A percentile compares a stretch with the other conserved stretches of the same genome.
phyloP scores from a whole-genome alignment of 108 stramenopile genomes.

The Nannochloropsis granulata region DNA sequence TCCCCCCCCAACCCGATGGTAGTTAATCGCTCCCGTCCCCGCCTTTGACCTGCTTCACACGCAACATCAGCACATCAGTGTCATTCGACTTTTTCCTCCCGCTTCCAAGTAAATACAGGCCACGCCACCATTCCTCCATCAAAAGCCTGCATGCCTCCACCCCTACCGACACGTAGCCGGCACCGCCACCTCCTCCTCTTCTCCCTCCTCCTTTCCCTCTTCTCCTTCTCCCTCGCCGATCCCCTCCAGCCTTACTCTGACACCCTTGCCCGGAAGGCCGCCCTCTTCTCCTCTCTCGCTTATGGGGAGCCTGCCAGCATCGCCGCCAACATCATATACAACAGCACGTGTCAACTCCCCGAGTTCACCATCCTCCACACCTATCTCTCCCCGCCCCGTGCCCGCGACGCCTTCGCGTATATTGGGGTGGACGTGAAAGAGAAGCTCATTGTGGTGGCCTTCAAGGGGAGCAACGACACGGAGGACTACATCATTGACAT shows the following conservation, averaged over 20 bases:
- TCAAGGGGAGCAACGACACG: conserved; percentile 16
- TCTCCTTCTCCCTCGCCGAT: no score
- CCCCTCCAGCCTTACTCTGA: neutral
- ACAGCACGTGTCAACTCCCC: neutral
- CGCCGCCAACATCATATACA: neutral
- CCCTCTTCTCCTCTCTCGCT: neutral
- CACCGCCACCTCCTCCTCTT: no score
- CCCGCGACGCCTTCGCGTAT: conserved; percentile 13
- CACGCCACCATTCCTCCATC: no score
- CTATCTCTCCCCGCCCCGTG: neutral
- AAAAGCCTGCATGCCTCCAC: no score
- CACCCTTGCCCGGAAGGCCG: neutral
- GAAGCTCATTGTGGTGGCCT: conserved; percentile 7
- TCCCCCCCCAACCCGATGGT: no score
- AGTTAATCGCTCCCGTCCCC: no score
- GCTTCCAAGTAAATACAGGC: no score
- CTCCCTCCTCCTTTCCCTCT: no score
- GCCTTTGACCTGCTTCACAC: no score
- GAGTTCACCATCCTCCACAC: neutral
- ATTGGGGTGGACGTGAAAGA: neutral
- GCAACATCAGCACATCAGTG: no score
- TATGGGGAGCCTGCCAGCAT: neutral
- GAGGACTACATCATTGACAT: conserved; percentile 18
- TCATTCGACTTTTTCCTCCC: no score
- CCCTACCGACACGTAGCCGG: no score